phyloP scores from a whole-genome alignment of 1,139 yeast genomes.

The Scheffersomyces parashehatae region DNA sequence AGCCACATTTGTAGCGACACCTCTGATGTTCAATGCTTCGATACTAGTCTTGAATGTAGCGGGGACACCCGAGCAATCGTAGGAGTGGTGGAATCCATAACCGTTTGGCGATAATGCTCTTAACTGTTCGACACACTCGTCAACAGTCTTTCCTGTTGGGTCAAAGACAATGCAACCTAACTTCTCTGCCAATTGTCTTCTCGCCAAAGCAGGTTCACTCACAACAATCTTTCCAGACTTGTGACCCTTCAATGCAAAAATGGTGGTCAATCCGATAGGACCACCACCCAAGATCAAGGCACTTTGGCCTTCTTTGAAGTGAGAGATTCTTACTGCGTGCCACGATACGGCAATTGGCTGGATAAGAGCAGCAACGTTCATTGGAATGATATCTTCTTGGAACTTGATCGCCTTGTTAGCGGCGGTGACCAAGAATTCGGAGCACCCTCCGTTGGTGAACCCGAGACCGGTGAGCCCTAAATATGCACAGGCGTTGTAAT shows the following conservation, averaged over 20 bases:
- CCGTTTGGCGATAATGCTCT: constrained; percentile 42
- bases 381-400: constrained; percentile 43
- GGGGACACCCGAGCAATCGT: constrained; percentile 51
- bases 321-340: constrained; percentile 54
- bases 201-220: constrained; percentile 59
- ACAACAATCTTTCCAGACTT: constrained; percentile 55
- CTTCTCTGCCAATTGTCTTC: constrained; percentile 53
- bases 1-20: constrained; percentile 65
- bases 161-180: constrained; percentile 53
- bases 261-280: constrained; percentile 60
- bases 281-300: constrained; percentile 63
- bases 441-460: constrained; percentile 51
- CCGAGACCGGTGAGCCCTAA: constrained; percentile 49
- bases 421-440: constrained; percentile 51
- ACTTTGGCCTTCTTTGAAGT: constrained; percentile 45
- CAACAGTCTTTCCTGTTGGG: constrained; percentile 40
- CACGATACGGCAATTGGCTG: constrained; percentile 61
- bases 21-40: constrained; percentile 53
- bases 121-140: constrained; percentile 30
- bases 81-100: constrained; percentile 57
- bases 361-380: constrained; percentile 55
- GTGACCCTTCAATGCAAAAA: constrained; percentile 57
- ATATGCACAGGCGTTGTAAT: constrained; percentile 47
- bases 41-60: constrained; percentile 46
- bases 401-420: constrained; percentile 47